A percentile compares a stretch with the other conserved stretches of the same genome.
phyloP scores from a whole-genome alignment of 2,329 filamentous ascomycete species.

The Herpotrichia juniperi region DNA sequence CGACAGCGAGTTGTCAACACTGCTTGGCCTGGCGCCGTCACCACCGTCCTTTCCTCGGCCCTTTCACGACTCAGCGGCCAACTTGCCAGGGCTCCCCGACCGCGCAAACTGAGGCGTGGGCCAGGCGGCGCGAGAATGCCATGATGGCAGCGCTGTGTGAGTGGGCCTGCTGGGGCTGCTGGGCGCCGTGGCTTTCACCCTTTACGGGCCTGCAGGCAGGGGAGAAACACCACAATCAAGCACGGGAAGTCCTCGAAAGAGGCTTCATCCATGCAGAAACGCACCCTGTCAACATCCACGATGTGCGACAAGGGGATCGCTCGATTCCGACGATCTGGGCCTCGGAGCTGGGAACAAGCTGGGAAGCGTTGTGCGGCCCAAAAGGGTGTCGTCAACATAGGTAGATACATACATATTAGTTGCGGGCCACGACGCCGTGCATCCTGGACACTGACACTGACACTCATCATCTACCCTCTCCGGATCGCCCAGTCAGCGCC shows the following conservation, averaged over 20 bases:
- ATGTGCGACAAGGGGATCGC: slow-evolving; percentile 48
- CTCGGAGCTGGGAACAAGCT: slow-evolving; percentile 25
- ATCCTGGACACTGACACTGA: slow-evolving; percentile 19
- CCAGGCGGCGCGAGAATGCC: slow-evolving; percentile 1
- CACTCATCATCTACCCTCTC: slow-evolving; percentile 20
- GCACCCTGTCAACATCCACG: slow-evolving; percentile 26
- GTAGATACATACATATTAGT: slow-evolving; percentile 46
- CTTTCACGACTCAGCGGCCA: slow-evolving; percentile 31
- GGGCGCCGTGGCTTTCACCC: slow-evolving; percentile 1
- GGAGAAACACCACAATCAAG: not conserved
- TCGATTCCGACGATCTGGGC: slow-evolving; percentile 49
- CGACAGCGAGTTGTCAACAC: too few species aligned
- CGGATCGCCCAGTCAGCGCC: slow-evolving; percentile 25
- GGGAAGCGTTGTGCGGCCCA: slow-evolving; percentile 25
- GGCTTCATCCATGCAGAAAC: too few species aligned
- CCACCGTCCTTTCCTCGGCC: slow-evolving; percentile 23
- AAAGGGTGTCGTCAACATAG: slow-evolving; percentile 22
- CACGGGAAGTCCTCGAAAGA: not conserved
- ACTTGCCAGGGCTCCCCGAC: slow-evolving; percentile 35
- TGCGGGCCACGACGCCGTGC: slow-evolving; percentile 21
- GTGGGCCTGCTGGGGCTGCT: slow-evolving; percentile 6
- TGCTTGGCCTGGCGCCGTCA: slow-evolving; percentile 19
- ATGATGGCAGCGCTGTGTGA: not conserved
- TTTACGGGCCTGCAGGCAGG: too few species aligned
- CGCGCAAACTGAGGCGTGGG: slow-evolving; percentile 21